Evolutionary conservation across 345 rosid species (phyloP).

Genomic region (Populus pruinosa): DNA sequence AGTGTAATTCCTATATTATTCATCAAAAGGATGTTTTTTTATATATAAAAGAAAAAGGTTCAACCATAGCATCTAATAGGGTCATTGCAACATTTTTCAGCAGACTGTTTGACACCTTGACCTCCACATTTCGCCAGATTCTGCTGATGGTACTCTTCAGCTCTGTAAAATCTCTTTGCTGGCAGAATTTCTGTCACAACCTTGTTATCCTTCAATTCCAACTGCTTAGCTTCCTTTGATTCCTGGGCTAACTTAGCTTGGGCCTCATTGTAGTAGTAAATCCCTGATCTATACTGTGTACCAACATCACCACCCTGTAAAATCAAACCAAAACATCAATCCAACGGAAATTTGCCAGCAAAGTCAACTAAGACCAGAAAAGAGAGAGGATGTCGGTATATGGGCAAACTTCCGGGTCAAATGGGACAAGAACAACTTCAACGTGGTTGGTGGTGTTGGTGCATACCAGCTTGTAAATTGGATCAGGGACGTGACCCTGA

Average conservation of each 20-base stretch:
- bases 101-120: slow-evolving; percentile 50
- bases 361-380: slow-evolving; percentile 44
- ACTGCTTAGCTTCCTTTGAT: slow-evolving; percentile 57
- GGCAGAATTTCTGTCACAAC: slow-evolving; percentile 74
- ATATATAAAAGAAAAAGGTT: not conserved
- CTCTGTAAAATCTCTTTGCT: slow-evolving; percentile 71
- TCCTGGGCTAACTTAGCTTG: slow-evolving; percentile 55
- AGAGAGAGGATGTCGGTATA: slow-evolving; percentile 53
- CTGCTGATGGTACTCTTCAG: slow-evolving; percentile 79
- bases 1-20: not conserved
- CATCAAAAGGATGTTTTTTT: not conserved
- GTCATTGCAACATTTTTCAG: slow-evolving; percentile 65
- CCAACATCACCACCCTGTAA: slow-evolving; percentile 76
- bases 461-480: slow-evolving; percentile 64
- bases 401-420: slow-evolving; percentile 58
- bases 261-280: slow-evolving; percentile 58
- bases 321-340: not conserved
- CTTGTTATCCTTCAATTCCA: slow-evolving; percentile 43
- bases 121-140: slow-evolving; percentile 77
- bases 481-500: slow-evolving; percentile 63
- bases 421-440: slow-evolving; percentile 84
- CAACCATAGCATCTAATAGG: slow-evolving; percentile 82
- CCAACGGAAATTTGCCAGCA: not conserved
- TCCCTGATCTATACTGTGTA: slow-evolving; percentile 80
- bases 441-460: slow-evolving; percentile 63